phyloP scores from a whole-genome alignment of 208 protist species.

The Trypanosoma grayi region DNA sequence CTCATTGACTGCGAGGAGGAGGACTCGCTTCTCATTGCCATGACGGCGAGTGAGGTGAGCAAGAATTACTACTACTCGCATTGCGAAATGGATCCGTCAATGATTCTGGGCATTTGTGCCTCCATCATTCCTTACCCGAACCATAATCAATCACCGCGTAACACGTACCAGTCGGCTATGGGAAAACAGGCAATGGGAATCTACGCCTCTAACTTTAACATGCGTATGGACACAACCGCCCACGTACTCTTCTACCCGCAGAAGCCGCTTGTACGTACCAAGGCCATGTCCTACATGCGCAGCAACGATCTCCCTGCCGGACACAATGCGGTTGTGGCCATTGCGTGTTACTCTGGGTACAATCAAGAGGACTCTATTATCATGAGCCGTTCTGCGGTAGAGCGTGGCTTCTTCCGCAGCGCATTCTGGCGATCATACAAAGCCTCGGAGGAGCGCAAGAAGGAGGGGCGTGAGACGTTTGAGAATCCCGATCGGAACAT shows the following conservation, averaged over 20 bases:
- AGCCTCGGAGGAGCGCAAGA: slow-evolving; percentile 78
- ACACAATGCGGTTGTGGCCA: slow-evolving; percentile 96
- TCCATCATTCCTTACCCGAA: slow-evolving; percentile 98
- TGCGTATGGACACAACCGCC: slow-evolving; percentile 94
- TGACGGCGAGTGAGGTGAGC: slow-evolving; percentile 55
- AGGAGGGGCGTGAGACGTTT: slow-evolving; percentile 86
- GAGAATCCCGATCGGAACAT: slow-evolving; percentile 90
- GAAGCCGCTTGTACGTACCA: slow-evolving; percentile 91
- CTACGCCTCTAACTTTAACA: slow-evolving; percentile 92
- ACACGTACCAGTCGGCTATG: slow-evolving; percentile 98
- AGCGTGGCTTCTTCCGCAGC: slow-evolving; percentile 91
- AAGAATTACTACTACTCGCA: slow-evolving; percentile 94
- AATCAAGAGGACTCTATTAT: slow-evolving; percentile 99
- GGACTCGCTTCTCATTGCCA: slow-evolving; percentile 43
- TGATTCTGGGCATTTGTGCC: slow-evolving; percentile 95
- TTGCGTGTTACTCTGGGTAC: slow-evolving; percentile 97
- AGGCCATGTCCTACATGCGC: slow-evolving; percentile 93
- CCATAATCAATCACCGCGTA: slow-evolving; percentile 96
- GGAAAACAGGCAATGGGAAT: slow-evolving; percentile 97
- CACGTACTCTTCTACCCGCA: slow-evolving; percentile 97
- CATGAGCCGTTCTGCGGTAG: slow-evolving; percentile 95
- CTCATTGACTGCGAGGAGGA: slow-evolving; percentile 49
- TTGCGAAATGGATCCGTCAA: slow-evolving; percentile 97
- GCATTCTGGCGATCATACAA: slow-evolving; percentile 92
- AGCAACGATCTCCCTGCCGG: slow-evolving; percentile 96